Evolutionary conservation across 1,284 basidiomycete species (phyloP).

Genomic region (Cutaneotrichosporon sp.): DNA sequence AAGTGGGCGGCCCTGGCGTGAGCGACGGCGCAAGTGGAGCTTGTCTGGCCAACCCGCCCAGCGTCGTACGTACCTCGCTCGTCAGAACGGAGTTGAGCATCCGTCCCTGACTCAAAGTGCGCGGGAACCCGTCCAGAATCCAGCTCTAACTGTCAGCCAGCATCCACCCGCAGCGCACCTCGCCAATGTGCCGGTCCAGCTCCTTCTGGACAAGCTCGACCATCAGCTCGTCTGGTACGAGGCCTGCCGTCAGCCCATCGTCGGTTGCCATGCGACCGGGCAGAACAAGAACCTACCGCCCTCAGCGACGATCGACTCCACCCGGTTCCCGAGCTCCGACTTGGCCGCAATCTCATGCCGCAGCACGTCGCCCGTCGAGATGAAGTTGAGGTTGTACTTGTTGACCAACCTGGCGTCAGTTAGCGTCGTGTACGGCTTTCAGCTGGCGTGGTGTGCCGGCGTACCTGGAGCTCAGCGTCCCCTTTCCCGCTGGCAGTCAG

Average conservation of each 20-base stretch:
- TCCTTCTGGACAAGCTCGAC: constrained; percentile 46
- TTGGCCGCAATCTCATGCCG: constrained; percentile 46
- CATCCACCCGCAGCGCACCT: constrained; percentile 24
- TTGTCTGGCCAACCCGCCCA: too few relatives aligned
- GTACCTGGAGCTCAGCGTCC: constrained; percentile 40
- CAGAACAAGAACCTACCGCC: constrained; percentile 5
- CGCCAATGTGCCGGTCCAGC: constrained; percentile 42
- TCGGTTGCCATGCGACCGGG: not conserved
- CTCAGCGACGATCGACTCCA: constrained; percentile 8
- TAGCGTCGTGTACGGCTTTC: too few relatives aligned
- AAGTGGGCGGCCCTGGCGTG: constrained; percentile 55
- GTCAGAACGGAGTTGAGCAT: constrained; percentile 61
- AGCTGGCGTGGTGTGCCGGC: too few relatives aligned
- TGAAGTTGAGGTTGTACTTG: constrained; percentile 47
- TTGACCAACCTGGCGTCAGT: constrained; percentile 34
- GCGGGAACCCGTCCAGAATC: constrained; percentile 95
- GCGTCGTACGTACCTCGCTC: constrained; percentile 24
- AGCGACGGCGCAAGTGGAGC: too few relatives aligned
- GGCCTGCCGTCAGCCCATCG: constrained; percentile 23
- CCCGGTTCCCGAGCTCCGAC: constrained; percentile 7
- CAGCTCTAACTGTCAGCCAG: constrained; percentile 52
- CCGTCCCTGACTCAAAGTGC: constrained; percentile 82
- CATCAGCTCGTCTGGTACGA: constrained; percentile 49
- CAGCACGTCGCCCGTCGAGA: constrained; percentile 48
- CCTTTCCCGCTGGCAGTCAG: constrained; percentile 20